phyloP scores from a whole-genome alignment of 768 basidiomycete species.

The Leccinum ochraceum region DNA sequence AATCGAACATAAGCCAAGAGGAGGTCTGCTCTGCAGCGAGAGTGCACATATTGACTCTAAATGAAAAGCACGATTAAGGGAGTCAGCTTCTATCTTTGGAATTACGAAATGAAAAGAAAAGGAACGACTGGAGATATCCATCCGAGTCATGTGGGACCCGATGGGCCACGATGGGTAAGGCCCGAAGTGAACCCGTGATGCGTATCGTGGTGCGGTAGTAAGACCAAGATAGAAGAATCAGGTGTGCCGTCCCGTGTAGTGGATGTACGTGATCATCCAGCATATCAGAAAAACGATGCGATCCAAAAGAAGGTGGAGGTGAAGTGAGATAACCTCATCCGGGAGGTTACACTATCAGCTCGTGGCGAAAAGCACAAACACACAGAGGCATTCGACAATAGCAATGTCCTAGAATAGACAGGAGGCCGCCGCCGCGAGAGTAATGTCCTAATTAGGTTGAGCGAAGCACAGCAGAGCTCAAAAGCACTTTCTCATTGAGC shows the following conservation, averaged over 20 bases:
- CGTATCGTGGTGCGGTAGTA: slow-evolving; percentile 11
- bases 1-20: slow-evolving; percentile 95
- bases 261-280: slow-evolving; percentile 8
- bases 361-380: slow-evolving; percentile 8
- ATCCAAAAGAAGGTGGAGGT: slow-evolving; percentile 10
- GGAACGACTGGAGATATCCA: slow-evolving; percentile 6
- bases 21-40: slow-evolving; percentile 89
- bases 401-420: slow-evolving; percentile 9
- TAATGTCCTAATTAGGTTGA: slow-evolving; percentile 10
- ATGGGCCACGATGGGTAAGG: slow-evolving; percentile 11
- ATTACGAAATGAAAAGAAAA: not conserved
- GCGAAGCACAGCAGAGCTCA: not conserved
- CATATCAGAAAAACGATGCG: slow-evolving; percentile 12
- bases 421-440: slow-evolving; percentile 22
- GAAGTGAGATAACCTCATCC: slow-evolving; percentile 14
- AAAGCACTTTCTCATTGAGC: slow-evolving; percentile 9
- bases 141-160: slow-evolving; percentile 8
- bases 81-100: slow-evolving; percentile 24
- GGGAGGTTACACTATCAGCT: slow-evolving; percentile 6
- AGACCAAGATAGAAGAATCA: slow-evolving; percentile 18
- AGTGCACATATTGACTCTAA: slow-evolving; percentile 83
- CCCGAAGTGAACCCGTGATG: slow-evolving; percentile 10
- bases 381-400: not conserved
- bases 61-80: slow-evolving; percentile 17
- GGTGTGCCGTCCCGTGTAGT: slow-evolving; percentile 10